These are phyloP conservation scores for Arthrobotrys megalospora DNA, from an alignment of 2,329 filamentous ascomycete genomes.

Conservation along the genomic window DNA sequence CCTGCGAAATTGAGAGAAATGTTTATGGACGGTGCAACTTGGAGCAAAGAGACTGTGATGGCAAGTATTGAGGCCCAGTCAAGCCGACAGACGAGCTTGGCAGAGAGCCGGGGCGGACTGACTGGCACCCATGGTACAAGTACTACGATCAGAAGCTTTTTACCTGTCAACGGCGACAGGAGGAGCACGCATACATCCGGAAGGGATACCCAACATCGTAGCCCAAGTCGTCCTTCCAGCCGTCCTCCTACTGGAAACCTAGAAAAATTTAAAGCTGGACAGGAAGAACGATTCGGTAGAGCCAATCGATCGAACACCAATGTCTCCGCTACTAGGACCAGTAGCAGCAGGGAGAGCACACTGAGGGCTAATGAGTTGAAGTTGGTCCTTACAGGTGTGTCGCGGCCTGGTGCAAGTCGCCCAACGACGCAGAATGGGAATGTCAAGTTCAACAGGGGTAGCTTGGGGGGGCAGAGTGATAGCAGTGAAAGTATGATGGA, in stretches of 20 bases:
- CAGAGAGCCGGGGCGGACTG: slow-evolving; percentile 77
- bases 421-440: slow-evolving; percentile 50
- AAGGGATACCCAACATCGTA: slow-evolving; percentile 48
- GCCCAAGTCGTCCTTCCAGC: slow-evolving; percentile 62
- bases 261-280: slow-evolving; percentile 54
- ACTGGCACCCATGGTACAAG: slow-evolving; percentile 46
- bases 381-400: slow-evolving; percentile 67
- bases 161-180: slow-evolving; percentile 72
- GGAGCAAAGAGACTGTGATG: slow-evolving; percentile 83
- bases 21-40: slow-evolving; percentile 77
- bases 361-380: slow-evolving; percentile 70
- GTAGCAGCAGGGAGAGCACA: slow-evolving; percentile 67
- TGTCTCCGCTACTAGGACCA: slow-evolving; percentile 65
- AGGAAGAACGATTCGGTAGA: slow-evolving; percentile 54
- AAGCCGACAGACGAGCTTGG: slow-evolving; percentile 81
- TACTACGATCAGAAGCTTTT: slow-evolving; percentile 71
- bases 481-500: slow-evolving; percentile 61
- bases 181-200: slow-evolving; percentile 61
- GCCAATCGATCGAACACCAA: slow-evolving; percentile 56
- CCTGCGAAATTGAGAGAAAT: slow-evolving; percentile 79
- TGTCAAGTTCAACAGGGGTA: slow-evolving; percentile 50
- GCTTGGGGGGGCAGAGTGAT: slow-evolving; percentile 48
- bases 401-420: slow-evolving; percentile 27
- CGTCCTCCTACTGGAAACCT: slow-evolving; percentile 52
- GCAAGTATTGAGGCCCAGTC: slow-evolving; percentile 77